A percentile compares a stretch with the other conserved stretches of the same genome.
Conservation (phyloP, 768 basidiomycete species). For the Podaxis mareebaensis region DNA sequence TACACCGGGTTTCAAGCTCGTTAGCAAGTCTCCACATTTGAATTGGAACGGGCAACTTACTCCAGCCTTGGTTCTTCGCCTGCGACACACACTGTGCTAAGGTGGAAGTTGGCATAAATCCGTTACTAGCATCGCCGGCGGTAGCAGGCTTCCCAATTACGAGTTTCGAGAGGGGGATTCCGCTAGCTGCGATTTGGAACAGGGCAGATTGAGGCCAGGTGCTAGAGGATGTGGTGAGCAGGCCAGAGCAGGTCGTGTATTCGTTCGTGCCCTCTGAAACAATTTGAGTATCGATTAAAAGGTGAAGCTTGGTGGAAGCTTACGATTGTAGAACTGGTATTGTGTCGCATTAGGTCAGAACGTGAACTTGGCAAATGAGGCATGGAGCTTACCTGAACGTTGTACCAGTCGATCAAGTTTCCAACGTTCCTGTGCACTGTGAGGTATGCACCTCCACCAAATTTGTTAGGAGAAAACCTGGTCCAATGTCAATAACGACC, state of each 20-base stretch:
- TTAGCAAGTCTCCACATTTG: background rate
- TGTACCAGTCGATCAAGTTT: slow-evolving; percentile 65
- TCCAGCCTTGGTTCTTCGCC: slow-evolving; percentile 66
- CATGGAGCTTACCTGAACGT: slow-evolving; percentile 41
- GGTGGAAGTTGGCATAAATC: slow-evolving; percentile 59
- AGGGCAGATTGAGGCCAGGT: slow-evolving; percentile 63
- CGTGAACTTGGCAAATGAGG: background rate
- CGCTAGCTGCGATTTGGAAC: slow-evolving; percentile 59
- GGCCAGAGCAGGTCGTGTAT: slow-evolving; percentile 61
- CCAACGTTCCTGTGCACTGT: slow-evolving; percentile 57
- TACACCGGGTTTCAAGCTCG: background rate
- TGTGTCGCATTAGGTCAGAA: background rate
- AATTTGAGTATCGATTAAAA: background rate
- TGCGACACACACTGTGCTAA: slow-evolving; percentile 62
- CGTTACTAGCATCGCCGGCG: slow-evolving; percentile 52
- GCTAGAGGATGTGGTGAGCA: slow-evolving; percentile 58
- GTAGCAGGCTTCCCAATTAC: slow-evolving; percentile 76
- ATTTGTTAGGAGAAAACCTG: slow-evolving; percentile 45
- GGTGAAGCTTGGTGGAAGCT: slow-evolving; percentile 17
- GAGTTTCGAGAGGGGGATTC: slow-evolving; percentile 61
- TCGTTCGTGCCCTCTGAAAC: slow-evolving; percentile 58
- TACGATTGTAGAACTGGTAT: slow-evolving; percentile 46
- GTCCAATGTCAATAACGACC: slow-evolving; percentile 7
- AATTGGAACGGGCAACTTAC: slow-evolving; percentile 38
- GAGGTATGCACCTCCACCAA: slow-evolving; percentile 54